A percentile compares a stretch with the other conserved stretches of the same genome.
phyloP scores from a whole-genome alignment of 31 red algal genomes.

The Asparagopsis taxiformis region DNA sequence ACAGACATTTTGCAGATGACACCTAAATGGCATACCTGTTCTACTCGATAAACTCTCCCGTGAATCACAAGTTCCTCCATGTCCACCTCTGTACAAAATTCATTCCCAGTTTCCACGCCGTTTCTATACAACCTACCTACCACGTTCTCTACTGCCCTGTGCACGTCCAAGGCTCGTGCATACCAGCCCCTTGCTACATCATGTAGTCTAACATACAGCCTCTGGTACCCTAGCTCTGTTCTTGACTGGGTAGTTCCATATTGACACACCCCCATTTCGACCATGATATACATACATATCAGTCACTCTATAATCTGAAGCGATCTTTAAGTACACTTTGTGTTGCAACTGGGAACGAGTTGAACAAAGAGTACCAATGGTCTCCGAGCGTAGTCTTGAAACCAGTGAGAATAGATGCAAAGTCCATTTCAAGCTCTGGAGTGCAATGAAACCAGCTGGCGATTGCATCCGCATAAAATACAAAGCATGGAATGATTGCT shows the following conservation, averaged over 20 bases:
- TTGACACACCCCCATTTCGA: constrained; percentile 18
- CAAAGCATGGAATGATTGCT: constrained; percentile 54
- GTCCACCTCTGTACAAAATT: no score
- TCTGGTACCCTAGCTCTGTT: no score
- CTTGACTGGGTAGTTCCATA: constrained; percentile 11
- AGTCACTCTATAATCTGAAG: constrained; percentile 34
- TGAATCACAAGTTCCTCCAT: no score
- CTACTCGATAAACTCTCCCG: no score
- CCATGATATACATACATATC: constrained; percentile 2
- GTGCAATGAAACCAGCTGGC: constrained; percentile 68
- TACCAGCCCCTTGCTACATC: no score
- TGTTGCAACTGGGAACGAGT: constrained; percentile 28
- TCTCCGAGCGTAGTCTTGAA: constrained; percentile 58
- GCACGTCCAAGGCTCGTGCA: no score
- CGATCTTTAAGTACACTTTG: constrained; percentile 50
- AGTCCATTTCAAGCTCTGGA: constrained; percentile 63
- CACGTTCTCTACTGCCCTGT: no score
- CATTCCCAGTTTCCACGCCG: no score
- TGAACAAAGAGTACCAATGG: constrained; percentile 49
- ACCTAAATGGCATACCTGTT: no score
- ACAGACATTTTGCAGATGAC: no score
- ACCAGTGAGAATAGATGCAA: constrained; percentile 51
- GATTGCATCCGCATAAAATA: constrained; percentile 58
- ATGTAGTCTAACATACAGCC: no score
- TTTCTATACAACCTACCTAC: no score